phyloP scores from a whole-genome alignment of 306 rosid species.

The Dalbergia cultrata region DNA sequence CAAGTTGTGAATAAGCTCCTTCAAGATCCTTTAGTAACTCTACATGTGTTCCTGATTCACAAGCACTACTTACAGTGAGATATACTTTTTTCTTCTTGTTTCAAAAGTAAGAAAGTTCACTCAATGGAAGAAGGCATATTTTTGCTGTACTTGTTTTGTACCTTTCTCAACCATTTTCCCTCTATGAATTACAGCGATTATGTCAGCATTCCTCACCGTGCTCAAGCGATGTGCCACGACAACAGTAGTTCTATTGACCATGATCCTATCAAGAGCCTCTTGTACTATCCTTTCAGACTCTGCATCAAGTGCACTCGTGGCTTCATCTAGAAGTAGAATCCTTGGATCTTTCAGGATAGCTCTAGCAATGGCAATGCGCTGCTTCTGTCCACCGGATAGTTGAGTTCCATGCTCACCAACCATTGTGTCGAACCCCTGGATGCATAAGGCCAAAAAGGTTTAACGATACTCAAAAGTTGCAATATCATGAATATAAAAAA shows the following conservation, averaged over 20 bases:
- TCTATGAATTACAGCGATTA: conserved; percentile 77
- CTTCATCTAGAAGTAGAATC: conserved; percentile 84
- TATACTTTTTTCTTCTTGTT: background rate
- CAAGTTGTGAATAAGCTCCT: conserved; percentile 78
- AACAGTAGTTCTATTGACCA: conserved; percentile 80
- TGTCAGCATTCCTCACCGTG: conserved; percentile 79
- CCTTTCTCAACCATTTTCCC: conserved; percentile 90
- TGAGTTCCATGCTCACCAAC: conserved; percentile 91
- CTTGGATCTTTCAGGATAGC: conserved; percentile 81
- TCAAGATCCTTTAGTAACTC: conserved; percentile 66
- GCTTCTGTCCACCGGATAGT: conserved; percentile 87
- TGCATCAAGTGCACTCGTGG: conserved; percentile 86
- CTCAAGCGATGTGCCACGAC: conserved; percentile 86
- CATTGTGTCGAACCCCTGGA: conserved; percentile 76
- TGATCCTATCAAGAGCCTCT: conserved; percentile 81
- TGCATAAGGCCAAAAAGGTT: background rate
- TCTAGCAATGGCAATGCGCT: conserved; percentile 85
- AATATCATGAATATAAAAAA: conserved; percentile 12
- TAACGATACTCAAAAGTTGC: conserved; percentile 23
- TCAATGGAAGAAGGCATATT: conserved; percentile 5
- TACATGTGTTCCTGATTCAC: conserved; percentile 66
- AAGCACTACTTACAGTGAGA: conserved; percentile 10
- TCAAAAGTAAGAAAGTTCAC: background rate
- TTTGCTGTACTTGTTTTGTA: conserved; percentile 25
- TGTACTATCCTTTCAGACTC: conserved; percentile 88